Percentiles rank a stretch among this genome's conserved stretches.
Evolutionary conservation across 768 basidiomycete species (phyloP).

Genomic region (Suillus decipiens): DNA sequence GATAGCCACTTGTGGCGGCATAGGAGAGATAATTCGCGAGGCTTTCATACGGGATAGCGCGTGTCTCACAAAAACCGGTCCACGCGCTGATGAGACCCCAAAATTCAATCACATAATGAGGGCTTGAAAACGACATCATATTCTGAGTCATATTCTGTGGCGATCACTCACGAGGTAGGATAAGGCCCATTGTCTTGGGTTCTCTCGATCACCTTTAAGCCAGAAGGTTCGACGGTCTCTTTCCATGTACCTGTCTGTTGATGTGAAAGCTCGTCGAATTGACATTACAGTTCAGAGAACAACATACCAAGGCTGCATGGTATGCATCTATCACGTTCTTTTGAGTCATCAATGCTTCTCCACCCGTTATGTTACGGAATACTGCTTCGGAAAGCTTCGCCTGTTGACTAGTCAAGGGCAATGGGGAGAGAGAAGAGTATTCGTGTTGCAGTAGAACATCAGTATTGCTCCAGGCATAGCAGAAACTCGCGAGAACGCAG

Average conservation of each 20-base stretch:
- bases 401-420: constrained; percentile 17
- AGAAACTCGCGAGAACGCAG: constrained; percentile 27
- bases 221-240: constrained; percentile 12
- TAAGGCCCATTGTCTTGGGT: constrained; percentile 21
- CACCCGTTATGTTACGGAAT: constrained; percentile 24
- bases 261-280: not conserved
- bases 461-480: constrained; percentile 25
- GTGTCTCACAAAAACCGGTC: constrained; percentile 25
- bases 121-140: constrained; percentile 8
- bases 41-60: constrained; percentile 24
- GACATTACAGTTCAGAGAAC: not conserved
- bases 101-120: constrained; percentile 22
- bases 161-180: constrained; percentile 19
- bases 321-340: constrained; percentile 25
- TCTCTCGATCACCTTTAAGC: constrained; percentile 2
- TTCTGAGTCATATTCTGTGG: not conserved
- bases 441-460: constrained; percentile 20
- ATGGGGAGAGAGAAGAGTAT: constrained; percentile 14
- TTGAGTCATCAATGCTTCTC: constrained; percentile 21
- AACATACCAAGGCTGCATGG: constrained; percentile 20
- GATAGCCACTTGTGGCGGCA: constrained; percentile 19
- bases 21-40: constrained; percentile 26
- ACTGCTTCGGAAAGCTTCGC: constrained; percentile 19
- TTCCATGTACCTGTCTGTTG: constrained; percentile 21
- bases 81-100: constrained; percentile 26